Evolutionary conservation across 2,329 filamentous ascomycete species (phyloP).

Genomic region (Colletotrichum limetticola): DNA sequence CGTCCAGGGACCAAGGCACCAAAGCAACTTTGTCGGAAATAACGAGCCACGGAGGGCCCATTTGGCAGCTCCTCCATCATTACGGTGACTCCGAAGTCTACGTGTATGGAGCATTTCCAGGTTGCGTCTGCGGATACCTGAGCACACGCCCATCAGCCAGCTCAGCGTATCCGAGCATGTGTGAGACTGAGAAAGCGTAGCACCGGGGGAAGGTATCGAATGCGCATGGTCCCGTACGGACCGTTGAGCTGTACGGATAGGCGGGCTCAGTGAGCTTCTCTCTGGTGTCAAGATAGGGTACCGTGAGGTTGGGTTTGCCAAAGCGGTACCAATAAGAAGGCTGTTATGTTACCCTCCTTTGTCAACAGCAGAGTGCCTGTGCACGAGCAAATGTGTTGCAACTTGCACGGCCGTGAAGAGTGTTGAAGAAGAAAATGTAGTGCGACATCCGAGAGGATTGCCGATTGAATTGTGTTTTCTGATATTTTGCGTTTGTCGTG

Average conservation of each 20-base stretch:
- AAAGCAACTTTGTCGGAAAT: constrained; percentile 25
- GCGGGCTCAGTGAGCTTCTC: constrained; percentile 4
- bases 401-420: too few species aligned
- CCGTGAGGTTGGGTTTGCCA: neutral
- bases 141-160: constrained; percentile 14
- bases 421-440: neutral
- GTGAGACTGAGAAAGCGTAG: neutral
- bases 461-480: neutral
- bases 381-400: neutral
- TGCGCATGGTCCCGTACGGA: neutral
- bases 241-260: neutral
- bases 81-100: constrained; percentile 34
- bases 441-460: constrained; percentile 5
- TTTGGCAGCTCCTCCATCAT: constrained; percentile 31
- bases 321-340: neutral
- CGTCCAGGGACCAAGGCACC: constrained; percentile 13
- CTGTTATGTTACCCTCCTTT: neutral
- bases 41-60: constrained; percentile 26
- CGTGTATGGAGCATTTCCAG: neutral
- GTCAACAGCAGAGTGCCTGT: neutral
- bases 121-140: neutral
- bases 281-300: neutral
- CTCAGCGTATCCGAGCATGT: neutral
- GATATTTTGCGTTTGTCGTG: neutral
- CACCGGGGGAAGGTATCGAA: neutral